phyloP scores from a whole-genome alignment of 1,139 yeast species.

The Trichomonascaceae sp. region DNA sequence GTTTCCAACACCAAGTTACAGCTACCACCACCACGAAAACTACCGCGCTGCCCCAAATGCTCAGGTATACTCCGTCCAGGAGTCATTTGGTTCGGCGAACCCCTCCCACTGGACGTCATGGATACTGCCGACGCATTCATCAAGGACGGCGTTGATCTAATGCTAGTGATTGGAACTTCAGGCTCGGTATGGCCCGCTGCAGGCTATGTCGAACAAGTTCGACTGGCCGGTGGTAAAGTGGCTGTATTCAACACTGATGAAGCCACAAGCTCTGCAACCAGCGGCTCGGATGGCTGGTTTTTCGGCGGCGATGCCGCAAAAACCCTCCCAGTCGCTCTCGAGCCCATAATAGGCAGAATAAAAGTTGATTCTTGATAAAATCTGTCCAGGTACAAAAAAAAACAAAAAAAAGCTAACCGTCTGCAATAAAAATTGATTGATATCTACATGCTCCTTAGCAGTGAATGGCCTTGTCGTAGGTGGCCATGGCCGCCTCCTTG shows the following conservation, averaged over 20 bases:
- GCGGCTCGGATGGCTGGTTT: conserved; percentile 45
- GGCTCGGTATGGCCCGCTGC: conserved; percentile 87
- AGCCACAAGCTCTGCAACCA: no score
- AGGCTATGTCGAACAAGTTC: conserved; percentile 70
- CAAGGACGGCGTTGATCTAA: conserved; percentile 48
- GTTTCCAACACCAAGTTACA: conserved; percentile 27
- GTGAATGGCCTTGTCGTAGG: conserved; percentile 83
- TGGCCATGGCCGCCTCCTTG: conserved; percentile 94
- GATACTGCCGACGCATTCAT: conserved; percentile 61
- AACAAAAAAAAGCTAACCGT: no score
- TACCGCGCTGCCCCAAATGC: conserved; percentile 75
- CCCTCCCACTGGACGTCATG: conserved; percentile 50
- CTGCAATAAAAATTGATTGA: no score
- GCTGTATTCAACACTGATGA: conserved; percentile 74
- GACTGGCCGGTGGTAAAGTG: conserved; percentile 61
- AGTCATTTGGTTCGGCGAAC: conserved; percentile 89
- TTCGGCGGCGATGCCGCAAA: conserved; percentile 74
- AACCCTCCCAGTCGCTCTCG: conserved; percentile 51
- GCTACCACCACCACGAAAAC: conserved; percentile 5
- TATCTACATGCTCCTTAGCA: no score
- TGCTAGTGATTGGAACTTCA: conserved; percentile 74
- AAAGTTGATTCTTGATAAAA: no score
- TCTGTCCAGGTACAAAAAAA: no score
- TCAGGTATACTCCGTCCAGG: conserved; percentile 64
- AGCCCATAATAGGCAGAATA: conserved; percentile 28